phyloP scores from a whole-genome alignment of 2,329 filamentous ascomycete genomes.

The Acrocalymma vagum region DNA sequence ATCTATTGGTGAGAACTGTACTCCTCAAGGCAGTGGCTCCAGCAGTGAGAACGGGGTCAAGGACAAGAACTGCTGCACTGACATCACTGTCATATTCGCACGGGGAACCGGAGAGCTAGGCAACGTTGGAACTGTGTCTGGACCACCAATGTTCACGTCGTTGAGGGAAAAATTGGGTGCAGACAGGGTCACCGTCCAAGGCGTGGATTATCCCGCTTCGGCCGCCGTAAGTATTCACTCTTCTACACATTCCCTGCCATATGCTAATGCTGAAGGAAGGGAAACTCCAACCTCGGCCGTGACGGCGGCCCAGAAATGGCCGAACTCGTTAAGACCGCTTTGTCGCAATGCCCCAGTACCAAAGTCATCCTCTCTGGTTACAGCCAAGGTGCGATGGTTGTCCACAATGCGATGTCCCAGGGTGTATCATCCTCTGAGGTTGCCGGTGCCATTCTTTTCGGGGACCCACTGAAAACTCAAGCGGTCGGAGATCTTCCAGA shows the following conservation, averaged over 20 bases:
- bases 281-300: conserved; percentile 33
- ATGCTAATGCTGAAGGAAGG: conserved; percentile 22
- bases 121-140: conserved; percentile 53
- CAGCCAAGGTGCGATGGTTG: conserved; percentile 43
- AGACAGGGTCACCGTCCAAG: conserved; percentile 38
- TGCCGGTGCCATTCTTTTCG: conserved; percentile 36
- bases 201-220: conserved; percentile 41
- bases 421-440: conserved; percentile 31
- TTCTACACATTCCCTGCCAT: too few relatives aligned
- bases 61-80: conserved; percentile 50
- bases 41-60: conserved; percentile 51
- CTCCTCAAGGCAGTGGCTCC: conserved; percentile 21
- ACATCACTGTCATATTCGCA: conserved; percentile 54
- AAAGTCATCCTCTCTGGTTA: conserved; percentile 44
- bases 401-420: conserved; percentile 38
- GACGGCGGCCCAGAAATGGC: conserved; percentile 38
- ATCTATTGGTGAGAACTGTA: conserved; percentile 33
- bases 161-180: conserved; percentile 36
- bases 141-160: conserved; percentile 46
- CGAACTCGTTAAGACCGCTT: conserved; percentile 27
- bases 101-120: conserved; percentile 53
- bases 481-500: conserved; percentile 25
- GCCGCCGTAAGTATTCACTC: conserved; percentile 26
- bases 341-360: conserved; percentile 38
- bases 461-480: conserved; percentile 39